These are phyloP conservation scores for Globisporangium solare DNA, from an alignment of 352 stramenopile genomes.

Conservation along the genomic window DNA sequence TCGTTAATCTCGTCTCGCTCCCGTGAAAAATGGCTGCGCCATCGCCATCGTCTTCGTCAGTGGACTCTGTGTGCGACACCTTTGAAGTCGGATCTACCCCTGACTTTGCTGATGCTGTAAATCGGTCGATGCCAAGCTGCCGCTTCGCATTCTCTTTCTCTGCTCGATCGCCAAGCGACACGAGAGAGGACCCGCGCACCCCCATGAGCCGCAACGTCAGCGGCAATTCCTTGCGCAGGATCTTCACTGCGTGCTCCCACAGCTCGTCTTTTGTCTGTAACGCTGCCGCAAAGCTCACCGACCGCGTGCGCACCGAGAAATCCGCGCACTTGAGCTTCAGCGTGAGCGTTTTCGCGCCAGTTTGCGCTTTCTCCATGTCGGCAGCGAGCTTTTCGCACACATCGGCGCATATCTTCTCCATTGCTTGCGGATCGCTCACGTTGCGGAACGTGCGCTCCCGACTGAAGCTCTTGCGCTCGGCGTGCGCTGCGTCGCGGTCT, in stretches of 20 bases:
- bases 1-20: neutral
- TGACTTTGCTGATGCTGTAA: constrained; percentile 8
- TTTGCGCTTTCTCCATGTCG: constrained; percentile 44
- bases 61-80: constrained; percentile 1
- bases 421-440: constrained; percentile 29
- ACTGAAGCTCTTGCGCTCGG: constrained; percentile 77
- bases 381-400: constrained; percentile 49
- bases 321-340: constrained; percentile 71
- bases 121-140: constrained; percentile 45
- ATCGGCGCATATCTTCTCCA: constrained; percentile 64
- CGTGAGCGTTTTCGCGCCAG: constrained; percentile 52
- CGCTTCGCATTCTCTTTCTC: constrained; percentile 22
- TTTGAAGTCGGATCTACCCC: too few species aligned
- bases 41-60: neutral
- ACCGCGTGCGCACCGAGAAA: constrained; percentile 53
- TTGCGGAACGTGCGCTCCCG: constrained; percentile 66
- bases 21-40: neutral
- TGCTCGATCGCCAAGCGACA: constrained; percentile 23
- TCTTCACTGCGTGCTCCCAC: constrained; percentile 33
- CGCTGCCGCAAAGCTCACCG: constrained; percentile 35
- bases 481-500: constrained; percentile 23
- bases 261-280: constrained; percentile 44
- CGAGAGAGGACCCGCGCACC: constrained; percentile 46
- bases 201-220: constrained; percentile 67
- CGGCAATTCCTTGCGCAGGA: constrained; percentile 59